Evolutionary conservation across 192 early-diverging fungal species (phyloP).

Genomic region (Dimargaris xerosporica): DNA sequence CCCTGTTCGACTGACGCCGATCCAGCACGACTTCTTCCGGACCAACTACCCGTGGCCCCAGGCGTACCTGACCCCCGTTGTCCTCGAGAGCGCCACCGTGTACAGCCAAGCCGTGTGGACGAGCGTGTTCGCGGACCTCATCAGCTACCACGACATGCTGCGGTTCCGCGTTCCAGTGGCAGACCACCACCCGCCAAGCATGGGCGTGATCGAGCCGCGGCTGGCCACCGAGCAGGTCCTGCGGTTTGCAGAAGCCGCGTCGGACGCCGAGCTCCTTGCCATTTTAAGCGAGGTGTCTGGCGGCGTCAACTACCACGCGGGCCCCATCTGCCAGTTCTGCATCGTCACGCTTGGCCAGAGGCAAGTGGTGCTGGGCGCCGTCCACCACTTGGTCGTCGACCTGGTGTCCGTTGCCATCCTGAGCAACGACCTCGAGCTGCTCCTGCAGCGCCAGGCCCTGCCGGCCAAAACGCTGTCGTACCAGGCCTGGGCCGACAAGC

Average conservation of each 20-base stretch:
- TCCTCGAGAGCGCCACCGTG: not conserved
- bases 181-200: not conserved
- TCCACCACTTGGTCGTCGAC: constrained; percentile 21
- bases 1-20: not conserved
- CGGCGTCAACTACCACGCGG: not conserved
- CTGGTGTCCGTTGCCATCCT: constrained; percentile 19
- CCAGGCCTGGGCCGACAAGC: constrained; percentile 12
- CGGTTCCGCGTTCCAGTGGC: too few relatives aligned
- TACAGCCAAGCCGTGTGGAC: not conserved
- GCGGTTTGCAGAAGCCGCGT: not conserved
- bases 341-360: too few relatives aligned
- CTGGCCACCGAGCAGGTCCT: not conserved
- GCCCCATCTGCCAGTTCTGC: constrained; percentile 10
- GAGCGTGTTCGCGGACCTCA: not conserved
- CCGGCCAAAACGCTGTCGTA: constrained; percentile 15
- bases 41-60: not conserved
- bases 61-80: not conserved
- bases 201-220: not conserved
- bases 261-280: not conserved
- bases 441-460: constrained; percentile 11
- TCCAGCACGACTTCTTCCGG: not conserved
- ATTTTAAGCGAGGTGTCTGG: not conserved
- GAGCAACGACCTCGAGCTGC: constrained; percentile 16
- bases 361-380: too few relatives aligned
- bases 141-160: constrained; percentile 1